Conservation (phyloP, 2,329 filamentous ascomycete genomes). For the Xylaria hypoxylon region DNA sequence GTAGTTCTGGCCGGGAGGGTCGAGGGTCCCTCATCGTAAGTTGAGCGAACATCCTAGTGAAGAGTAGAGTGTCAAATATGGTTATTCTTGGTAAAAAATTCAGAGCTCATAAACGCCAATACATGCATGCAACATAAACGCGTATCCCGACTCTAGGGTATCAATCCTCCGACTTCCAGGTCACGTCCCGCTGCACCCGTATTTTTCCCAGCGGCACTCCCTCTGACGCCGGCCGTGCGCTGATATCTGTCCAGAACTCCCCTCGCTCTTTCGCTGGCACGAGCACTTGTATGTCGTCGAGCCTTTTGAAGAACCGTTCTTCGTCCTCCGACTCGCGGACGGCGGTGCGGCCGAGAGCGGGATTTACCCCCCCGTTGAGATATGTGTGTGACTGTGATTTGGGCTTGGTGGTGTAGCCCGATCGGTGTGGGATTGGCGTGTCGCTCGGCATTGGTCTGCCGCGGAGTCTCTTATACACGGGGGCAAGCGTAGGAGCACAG, state of each 20-base stretch:
- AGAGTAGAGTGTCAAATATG: constrained; percentile 18
- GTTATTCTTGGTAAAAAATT: constrained; percentile 9
- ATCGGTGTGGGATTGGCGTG: constrained; percentile 25
- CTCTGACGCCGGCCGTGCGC: constrained; percentile 29
- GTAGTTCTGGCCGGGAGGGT: background rate
- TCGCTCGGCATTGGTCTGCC: constrained; percentile 16
- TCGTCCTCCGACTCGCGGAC: constrained; percentile 38
- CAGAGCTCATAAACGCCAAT: constrained; percentile 24
- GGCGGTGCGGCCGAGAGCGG: constrained; percentile 22
- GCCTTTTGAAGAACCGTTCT: constrained; percentile 34
- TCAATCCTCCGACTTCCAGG: constrained; percentile 35
- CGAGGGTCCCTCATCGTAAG: background rate
- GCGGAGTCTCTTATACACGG: constrained; percentile 29
- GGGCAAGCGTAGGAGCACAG: constrained; percentile 32
- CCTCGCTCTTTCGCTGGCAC: constrained; percentile 36
- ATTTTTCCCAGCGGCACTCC: constrained; percentile 30
- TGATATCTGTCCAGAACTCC: constrained; percentile 38
- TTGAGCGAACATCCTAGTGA: background rate
- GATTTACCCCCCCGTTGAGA: background rate
- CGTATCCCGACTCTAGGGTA: constrained; percentile 20
- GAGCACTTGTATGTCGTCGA: constrained; percentile 33
- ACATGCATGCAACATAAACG: constrained; percentile 26
- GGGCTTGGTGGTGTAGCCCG: constrained; percentile 31
- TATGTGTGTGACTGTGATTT: constrained; percentile 25
- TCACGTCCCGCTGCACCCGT: constrained; percentile 38